Percentiles rank a stretch among this genome's conserved stretches.
Evolutionary conservation across 768 basidiomycete genomes (phyloP).

Genomic region (Dendrothele bispora): DNA sequence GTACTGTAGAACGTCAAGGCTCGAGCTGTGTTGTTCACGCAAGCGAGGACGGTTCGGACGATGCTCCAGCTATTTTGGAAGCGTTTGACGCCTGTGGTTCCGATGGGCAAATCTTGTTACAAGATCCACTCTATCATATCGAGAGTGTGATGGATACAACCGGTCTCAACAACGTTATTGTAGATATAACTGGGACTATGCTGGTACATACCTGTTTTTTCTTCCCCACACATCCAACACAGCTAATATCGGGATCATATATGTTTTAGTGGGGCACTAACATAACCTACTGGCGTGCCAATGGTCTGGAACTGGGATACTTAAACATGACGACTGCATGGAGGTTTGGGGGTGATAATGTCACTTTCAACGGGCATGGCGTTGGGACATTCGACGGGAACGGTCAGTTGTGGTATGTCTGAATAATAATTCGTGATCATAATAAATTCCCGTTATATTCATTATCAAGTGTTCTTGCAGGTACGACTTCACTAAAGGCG

Average conservation of each 20-base stretch:
- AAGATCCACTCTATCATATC: slow-evolving; percentile 33
- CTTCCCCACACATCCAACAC: too few relatives aligned
- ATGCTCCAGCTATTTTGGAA: slow-evolving; percentile 22
- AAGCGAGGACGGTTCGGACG: slow-evolving; percentile 19
- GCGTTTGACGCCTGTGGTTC: slow-evolving; percentile 16
- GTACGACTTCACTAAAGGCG: slow-evolving; percentile 37
- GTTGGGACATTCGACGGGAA: slow-evolving; percentile 40
- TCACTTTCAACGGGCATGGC: slow-evolving; percentile 29
- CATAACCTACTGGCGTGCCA: slow-evolving; percentile 36
- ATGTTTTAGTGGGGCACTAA: slow-evolving; percentile 30
- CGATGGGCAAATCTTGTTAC: slow-evolving; percentile 25
- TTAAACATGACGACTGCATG: slow-evolving; percentile 37
- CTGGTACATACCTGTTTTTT: slow-evolving; percentile 23
- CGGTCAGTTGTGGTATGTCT: slow-evolving; percentile 36
- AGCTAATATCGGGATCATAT: too few relatives aligned
- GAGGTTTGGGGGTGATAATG: slow-evolving; percentile 32
- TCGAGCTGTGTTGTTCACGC: slow-evolving; percentile 18
- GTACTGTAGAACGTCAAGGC: neutral
- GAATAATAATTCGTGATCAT: neutral
- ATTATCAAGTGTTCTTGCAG: slow-evolving; percentile 10
- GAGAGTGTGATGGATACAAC: slow-evolving; percentile 32
- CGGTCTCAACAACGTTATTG: slow-evolving; percentile 27
- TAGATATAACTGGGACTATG: slow-evolving; percentile 35
- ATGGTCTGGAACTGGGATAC: slow-evolving; percentile 33
- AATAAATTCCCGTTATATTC: neutral